Percentiles rank a stretch among this genome's conserved stretches.
Evolutionary conservation across 2,329 filamentous ascomycete genomes (phyloP).

Genomic region (Scopulariopsis brevicaulis): DNA sequence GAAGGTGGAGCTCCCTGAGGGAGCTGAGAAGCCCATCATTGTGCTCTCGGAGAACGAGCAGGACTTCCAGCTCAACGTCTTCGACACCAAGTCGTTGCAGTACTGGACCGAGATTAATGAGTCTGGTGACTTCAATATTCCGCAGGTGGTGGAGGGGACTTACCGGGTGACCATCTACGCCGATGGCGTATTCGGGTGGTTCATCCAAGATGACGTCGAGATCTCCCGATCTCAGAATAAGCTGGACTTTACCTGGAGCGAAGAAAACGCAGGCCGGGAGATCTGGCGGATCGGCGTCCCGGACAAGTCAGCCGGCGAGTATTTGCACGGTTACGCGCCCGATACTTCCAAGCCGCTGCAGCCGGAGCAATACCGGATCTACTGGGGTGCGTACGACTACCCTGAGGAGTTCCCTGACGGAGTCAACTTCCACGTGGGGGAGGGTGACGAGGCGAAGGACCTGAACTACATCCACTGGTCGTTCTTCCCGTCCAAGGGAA

Average conservation of each 20-base stretch:
- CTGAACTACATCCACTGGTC: slow-evolving; percentile 58
- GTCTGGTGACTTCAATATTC: slow-evolving; percentile 37
- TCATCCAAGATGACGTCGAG: slow-evolving; percentile 35
- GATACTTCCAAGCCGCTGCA: slow-evolving; percentile 35
- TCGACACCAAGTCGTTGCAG: slow-evolving; percentile 43
- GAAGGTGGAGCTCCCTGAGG: slow-evolving; percentile 36
- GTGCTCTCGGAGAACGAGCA: slow-evolving; percentile 29
- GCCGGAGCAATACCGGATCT: slow-evolving; percentile 47
- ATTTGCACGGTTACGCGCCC: slow-evolving; percentile 40
- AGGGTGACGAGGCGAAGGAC: slow-evolving; percentile 33
- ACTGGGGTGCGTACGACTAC: slow-evolving; percentile 51
- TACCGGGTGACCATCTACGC: slow-evolving; percentile 55
- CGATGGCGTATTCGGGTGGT: slow-evolving; percentile 49
- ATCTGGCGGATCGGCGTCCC: slow-evolving; percentile 53
- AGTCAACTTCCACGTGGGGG: slow-evolving; percentile 44
- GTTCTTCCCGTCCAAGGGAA: slow-evolving; percentile 45
- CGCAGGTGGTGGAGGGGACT: slow-evolving; percentile 41
- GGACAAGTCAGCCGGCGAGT: slow-evolving; percentile 50
- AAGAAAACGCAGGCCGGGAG: slow-evolving; percentile 45
- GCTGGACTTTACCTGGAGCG: slow-evolving; percentile 31
- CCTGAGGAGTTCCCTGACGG: slow-evolving; percentile 45
- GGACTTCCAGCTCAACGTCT: slow-evolving; percentile 28
- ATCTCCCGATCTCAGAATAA: slow-evolving; percentile 21
- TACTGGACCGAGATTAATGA: slow-evolving; percentile 46
- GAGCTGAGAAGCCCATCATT: slow-evolving; percentile 39